phyloP scores from a whole-genome alignment of 495 filamentous ascomycete species.

The Xylaria curta region DNA sequence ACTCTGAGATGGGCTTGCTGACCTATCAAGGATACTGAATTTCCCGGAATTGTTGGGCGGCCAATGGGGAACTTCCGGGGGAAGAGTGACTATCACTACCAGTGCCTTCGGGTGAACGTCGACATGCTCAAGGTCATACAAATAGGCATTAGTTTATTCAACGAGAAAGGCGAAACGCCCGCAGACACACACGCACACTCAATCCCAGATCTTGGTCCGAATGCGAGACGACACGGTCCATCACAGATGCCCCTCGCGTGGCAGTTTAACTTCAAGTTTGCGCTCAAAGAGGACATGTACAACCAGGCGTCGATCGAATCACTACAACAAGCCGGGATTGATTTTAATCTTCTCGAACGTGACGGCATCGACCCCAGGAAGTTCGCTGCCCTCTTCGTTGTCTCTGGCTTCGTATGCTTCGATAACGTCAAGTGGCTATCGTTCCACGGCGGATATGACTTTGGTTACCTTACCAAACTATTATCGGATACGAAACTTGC shows the following conservation, averaged over 20 bases:
- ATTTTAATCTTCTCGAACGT: constrained; percentile 79
- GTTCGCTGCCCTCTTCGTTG: constrained; percentile 88
- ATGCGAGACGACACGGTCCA: constrained; percentile 53
- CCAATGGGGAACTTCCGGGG: constrained; percentile 92
- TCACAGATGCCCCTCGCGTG: constrained; percentile 84
- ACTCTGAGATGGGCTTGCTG: constrained; percentile 31
- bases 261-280: constrained; percentile 99
- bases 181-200: constrained; percentile 63
- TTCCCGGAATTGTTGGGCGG: constrained; percentile 92
- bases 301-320: constrained; percentile 90
- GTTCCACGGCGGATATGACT: constrained; percentile 99
- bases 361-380: constrained; percentile 90
- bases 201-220: constrained; percentile 55
- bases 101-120: constrained; percentile 95
- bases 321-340: constrained; percentile 82
- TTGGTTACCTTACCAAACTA: constrained; percentile 94
- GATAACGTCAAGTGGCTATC: constrained; percentile 94
- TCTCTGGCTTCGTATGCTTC: constrained; percentile 86
- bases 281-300: constrained; percentile 94
- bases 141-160: constrained; percentile 91
- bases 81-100: constrained; percentile 98
- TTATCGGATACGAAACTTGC: constrained; percentile 81
- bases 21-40: constrained; percentile 85
- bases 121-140: constrained; percentile 97
- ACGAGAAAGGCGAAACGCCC: constrained; percentile 82